phyloP scores from a whole-genome alignment of 768 basidiomycete genomes.

The Crassisporium funariophilum region DNA sequence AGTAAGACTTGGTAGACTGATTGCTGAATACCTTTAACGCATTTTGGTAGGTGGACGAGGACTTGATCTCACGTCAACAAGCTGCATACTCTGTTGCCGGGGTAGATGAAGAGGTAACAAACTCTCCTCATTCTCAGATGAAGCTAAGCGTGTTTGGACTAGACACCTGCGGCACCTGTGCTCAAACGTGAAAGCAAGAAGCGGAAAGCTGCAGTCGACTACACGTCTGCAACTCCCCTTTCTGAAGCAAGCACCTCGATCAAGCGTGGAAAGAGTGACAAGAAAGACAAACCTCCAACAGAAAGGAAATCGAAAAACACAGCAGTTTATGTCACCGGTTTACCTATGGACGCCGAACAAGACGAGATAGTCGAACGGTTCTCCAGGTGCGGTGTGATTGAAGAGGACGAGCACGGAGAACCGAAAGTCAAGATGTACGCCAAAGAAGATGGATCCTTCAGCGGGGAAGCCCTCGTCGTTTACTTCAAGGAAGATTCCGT shows the following conservation, averaged over 20 bases:
- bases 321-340: conserved; percentile 84
- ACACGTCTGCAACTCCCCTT: conserved; percentile 55
- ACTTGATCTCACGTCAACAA: conserved; percentile 85
- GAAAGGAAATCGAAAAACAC: conserved; percentile 87
- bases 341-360: conserved; percentile 74
- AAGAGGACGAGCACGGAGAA: conserved; percentile 89
- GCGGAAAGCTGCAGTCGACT: conserved; percentile 73
- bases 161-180: conserved; percentile 90
- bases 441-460: conserved; percentile 83
- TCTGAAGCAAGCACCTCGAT: conserved; percentile 52
- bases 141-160: conserved; percentile 19
- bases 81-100: conserved; percentile 92
- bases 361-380: conserved; percentile 87
- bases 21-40: conserved; percentile 7
- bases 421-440: conserved; percentile 97
- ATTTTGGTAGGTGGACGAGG: conserved; percentile 74
- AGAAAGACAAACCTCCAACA: conserved; percentile 42
- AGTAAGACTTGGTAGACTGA: conserved; percentile 49
- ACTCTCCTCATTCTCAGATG: conserved; percentile 7
- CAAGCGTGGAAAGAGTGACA: conserved; percentile 69
- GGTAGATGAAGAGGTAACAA: conserved; percentile 85
- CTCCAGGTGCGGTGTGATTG: conserved; percentile 87
- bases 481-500: conserved; percentile 99
- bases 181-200: conserved; percentile 80
- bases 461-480: conserved; percentile 92